phyloP scores from a whole-genome alignment of 805 yeast species.

The Grigorovia humatica region DNA sequence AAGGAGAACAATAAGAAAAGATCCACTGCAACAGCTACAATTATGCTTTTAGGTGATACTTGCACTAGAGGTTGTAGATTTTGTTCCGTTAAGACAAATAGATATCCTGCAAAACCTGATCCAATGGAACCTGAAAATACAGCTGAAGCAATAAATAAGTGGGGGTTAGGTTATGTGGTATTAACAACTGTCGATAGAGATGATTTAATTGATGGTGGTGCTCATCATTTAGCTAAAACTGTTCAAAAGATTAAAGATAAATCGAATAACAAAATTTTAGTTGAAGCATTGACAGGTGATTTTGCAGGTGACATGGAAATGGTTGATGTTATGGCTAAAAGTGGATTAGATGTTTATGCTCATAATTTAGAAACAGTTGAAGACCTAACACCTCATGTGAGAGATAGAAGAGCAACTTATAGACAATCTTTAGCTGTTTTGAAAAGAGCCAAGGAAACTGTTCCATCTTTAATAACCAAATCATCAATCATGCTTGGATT shows the following conservation, averaged over 20 bases:
- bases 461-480: slow-evolving; percentile 72
- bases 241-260: slow-evolving; percentile 74
- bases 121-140: slow-evolving; percentile 97
- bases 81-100: slow-evolving; percentile 90
- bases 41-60: slow-evolving; percentile 96
- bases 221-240: slow-evolving; percentile 81
- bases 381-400: slow-evolving; percentile 82
- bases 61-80: slow-evolving; percentile 99
- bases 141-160: slow-evolving; percentile 90
- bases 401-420: slow-evolving; percentile 95
- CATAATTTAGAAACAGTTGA: slow-evolving; percentile 97
- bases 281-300: slow-evolving; percentile 91
- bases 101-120: slow-evolving; percentile 81
- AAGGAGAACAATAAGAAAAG: slow-evolving; percentile 34
- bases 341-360: slow-evolving; percentile 93
- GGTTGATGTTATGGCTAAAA: slow-evolving; percentile 68
- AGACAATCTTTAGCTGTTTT: slow-evolving; percentile 76
- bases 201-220: slow-evolving; percentile 88
- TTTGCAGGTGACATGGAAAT: slow-evolving; percentile 80
- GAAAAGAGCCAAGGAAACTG: slow-evolving; percentile 66
- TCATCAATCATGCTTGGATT: slow-evolving; percentile 94
- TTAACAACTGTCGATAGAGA: slow-evolving; percentile 96
- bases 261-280: slow-evolving; percentile 73
- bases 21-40: slow-evolving; percentile 80
- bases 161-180: slow-evolving; percentile 98